Base-by-base conservation (phyloP, 1,284 basidiomycete species). In the Puccinia triticina region DNA sequence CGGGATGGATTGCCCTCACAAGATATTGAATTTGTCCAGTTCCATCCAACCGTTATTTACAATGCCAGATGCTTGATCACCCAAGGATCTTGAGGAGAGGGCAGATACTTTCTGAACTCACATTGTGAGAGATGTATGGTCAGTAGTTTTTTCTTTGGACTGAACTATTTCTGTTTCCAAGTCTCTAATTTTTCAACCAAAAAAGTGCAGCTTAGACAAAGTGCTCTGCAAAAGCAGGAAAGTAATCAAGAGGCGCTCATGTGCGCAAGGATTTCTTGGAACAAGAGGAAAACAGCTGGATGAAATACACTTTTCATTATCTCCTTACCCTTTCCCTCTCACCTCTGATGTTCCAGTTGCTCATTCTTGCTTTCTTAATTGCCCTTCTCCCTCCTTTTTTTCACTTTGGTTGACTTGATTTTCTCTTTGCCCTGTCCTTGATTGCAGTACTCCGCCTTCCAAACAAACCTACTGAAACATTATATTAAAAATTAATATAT, bases 31-130 rank as follows among this genome's bases (percentile, higher is more conserved):
- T 99, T 99, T 87, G 96, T 99, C 64, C 97, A 99, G 88, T 99
- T 99, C 94, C 97, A 99, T 89, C 97, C 97, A 11, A 98, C 97
- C 71, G 97, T 97, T 89, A 99, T 99, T 87, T 99, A 99, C 88
- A 97, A 97, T 86, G 96, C 97, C 85, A 97, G 97, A 82, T 99
- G 97, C 88, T 90, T 99, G 85, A 99, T 99, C 88, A 99, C 96
- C 40, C 96, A 99, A 90, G 96, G 96, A 85, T 98, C 96, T 85
- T 95, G 97, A 88, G 97, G 97, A 87, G 97, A 99, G 89, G 97
- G 97, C 89, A 97, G 97, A 85, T 99, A 99, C 89, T 90, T 99
- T 85, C 90, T 99, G 88, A 99, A 99, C 90, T 95, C 95, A 14
- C 93, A 98, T 90, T 97, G 97, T 88, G 97, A 99, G 89, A 94